Percentiles rank a stretch among this genome's conserved stretches.
These are phyloP conservation scores for Marasmius tenuissimus DNA, from an alignment of 1,284 basidiomycete species.

Conservation along the genomic window DNA sequence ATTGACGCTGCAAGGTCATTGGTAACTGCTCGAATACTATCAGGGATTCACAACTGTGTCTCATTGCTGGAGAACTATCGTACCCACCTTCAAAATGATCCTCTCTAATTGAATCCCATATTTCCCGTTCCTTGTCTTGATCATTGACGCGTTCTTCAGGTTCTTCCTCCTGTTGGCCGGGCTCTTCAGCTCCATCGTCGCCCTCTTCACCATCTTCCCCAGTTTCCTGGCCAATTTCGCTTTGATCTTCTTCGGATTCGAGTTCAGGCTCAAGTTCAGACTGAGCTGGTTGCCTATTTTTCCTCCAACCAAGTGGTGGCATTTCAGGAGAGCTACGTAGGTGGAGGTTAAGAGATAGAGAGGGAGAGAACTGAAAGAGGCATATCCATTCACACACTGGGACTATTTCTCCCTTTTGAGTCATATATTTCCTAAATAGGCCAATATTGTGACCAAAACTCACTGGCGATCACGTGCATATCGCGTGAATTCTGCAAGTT, in stretches of 20 bases:
- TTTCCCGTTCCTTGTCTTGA: background rate
- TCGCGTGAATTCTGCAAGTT: background rate
- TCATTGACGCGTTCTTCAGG: background rate
- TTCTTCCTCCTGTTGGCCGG: background rate
- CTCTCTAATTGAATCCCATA: conserved; percentile 50
- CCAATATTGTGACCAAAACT: too few species aligned
- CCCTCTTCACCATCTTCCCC: background rate
- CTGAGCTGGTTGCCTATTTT: too few species aligned
- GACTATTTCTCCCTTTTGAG: too few species aligned
- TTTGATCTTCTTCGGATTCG: background rate
- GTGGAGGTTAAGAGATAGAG: too few species aligned
- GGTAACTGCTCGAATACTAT: conserved; percentile 86
- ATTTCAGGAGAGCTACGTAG: too few species aligned
- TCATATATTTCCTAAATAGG: too few species aligned
- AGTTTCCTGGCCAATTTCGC: background rate
- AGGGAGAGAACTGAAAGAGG: too few species aligned
- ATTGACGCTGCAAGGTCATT: conserved; percentile 79
- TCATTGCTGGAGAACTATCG: background rate
- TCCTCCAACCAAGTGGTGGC: too few species aligned
- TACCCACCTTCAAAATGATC: conserved; percentile 74
- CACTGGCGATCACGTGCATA: background rate
- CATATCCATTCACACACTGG: too few species aligned
- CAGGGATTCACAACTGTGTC: background rate
- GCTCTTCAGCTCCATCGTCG: background rate
- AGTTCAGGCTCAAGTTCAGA: too few species aligned